Conservation (phyloP, 2,329 filamentous ascomycete genomes). For the Fusarium solani-melongenae region DNA sequence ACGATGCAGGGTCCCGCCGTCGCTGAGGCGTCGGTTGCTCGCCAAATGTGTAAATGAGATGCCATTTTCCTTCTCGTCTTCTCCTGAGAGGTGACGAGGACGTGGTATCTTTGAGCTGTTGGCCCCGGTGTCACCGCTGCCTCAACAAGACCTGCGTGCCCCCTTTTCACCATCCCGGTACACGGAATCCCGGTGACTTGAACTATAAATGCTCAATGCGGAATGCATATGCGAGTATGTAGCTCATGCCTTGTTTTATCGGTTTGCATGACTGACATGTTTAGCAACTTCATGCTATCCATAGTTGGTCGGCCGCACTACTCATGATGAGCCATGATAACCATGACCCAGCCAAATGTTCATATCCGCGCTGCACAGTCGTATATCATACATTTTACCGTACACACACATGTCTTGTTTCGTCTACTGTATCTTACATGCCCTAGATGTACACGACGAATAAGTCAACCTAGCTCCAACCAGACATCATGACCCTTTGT, state of each 20-base stretch:
- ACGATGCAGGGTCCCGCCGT: slow-evolving; percentile 26
- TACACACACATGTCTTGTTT: slow-evolving; percentile 17
- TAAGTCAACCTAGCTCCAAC: slow-evolving; percentile 9
- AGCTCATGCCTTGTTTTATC: not conserved
- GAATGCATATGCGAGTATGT: not conserved
- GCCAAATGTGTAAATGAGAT: not conserved
- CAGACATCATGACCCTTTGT: slow-evolving; percentile 2
- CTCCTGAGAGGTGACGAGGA: not conserved
- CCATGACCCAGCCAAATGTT: not conserved
- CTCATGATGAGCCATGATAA: not conserved
- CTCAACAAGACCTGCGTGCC: not conserved
- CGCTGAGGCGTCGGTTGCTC: slow-evolving; percentile 14
- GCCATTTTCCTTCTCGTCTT: not conserved
- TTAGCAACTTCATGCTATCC: not conserved
- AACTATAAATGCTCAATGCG: not conserved
- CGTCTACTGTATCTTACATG: slow-evolving; percentile 42
- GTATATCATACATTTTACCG: not conserved
- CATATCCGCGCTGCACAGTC: not conserved
- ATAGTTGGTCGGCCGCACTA: not conserved
- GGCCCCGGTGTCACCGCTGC: not conserved
- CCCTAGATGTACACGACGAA: slow-evolving; percentile 42
- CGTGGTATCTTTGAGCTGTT: not conserved
- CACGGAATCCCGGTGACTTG: not conserved
- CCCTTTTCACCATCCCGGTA: not conserved
- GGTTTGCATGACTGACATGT: not conserved